phyloP scores from a whole-genome alignment of 75 land plant species.

The Cryptomeria japonica region DNA sequence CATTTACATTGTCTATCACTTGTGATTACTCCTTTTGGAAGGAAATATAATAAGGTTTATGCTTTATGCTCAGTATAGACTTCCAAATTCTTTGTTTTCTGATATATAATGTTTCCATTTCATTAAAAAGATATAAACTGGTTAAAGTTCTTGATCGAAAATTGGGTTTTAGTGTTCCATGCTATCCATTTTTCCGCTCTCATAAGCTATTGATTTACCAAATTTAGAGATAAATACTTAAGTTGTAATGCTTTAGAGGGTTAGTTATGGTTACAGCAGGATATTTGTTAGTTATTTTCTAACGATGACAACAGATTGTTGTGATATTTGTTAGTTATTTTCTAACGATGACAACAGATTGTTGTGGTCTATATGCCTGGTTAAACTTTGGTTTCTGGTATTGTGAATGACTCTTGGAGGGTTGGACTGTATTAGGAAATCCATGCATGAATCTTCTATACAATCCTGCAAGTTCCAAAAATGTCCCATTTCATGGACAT shows the following conservation, averaged over 20 bases:
- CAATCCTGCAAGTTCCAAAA: not conserved
- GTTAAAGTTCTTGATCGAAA: not conserved
- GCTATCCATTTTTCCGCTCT: not conserved
- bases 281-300: not conserved
- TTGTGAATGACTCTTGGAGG: not conserved
- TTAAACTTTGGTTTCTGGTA: not conserved
- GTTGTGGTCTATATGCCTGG: not conserved
- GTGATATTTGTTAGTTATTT: not conserved
- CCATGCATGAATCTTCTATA: not conserved
- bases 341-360: not conserved
- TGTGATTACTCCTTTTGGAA: not conserved
- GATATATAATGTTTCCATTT: not conserved
- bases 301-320: not conserved
- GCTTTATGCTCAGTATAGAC: not conserved
- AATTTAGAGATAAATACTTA: not conserved
- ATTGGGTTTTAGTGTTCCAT: not conserved
- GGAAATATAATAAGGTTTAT: not conserved
- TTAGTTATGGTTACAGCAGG: not conserved
- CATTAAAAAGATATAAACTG: not conserved
- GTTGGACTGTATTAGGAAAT: not conserved
- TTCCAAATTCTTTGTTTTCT: not conserved
- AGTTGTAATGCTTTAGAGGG: not conserved
- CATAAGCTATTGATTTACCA: not conserved
- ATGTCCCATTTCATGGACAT: not conserved
- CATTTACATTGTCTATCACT: not conserved